These are phyloP conservation scores for Phalaenopsis aphrodite DNA, from an alignment of 106 monocot genomes.

Conservation along the genomic window DNA sequence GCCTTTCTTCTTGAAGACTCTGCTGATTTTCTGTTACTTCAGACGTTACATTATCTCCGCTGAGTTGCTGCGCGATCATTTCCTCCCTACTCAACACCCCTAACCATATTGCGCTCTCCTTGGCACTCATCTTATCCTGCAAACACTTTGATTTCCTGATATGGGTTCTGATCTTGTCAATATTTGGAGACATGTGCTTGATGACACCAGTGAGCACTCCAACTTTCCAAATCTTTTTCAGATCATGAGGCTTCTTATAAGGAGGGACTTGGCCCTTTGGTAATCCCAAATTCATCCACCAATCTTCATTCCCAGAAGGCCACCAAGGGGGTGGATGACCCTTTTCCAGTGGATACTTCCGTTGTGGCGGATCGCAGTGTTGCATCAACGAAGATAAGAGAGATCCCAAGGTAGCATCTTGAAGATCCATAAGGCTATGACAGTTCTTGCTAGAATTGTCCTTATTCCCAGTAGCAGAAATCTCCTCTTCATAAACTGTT, in stretches of 20 bases:
- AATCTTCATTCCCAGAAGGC: conserved; percentile 86
- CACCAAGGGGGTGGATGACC: conserved; percentile 90
- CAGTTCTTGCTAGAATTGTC: conserved; percentile 33
- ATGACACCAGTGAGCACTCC: conserved; percentile 87
- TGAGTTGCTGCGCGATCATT: conserved; percentile 17
- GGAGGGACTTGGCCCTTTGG: conserved; percentile 44
- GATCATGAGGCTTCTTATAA: conserved; percentile 93
- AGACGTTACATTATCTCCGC: conserved; percentile 41
- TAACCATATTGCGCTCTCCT: conserved; percentile 91
- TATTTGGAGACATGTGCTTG: conserved; percentile 97
- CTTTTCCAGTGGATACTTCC: conserved; percentile 85
- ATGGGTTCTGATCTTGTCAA: conserved; percentile 72
- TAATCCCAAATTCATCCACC: conserved; percentile 74
- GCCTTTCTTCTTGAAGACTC: conserved; percentile 30
- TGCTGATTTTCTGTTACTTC: conserved; percentile 47
- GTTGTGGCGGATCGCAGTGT: conserved; percentile 85
- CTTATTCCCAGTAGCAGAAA: conserved; percentile 33
- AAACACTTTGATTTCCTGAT: conserved; percentile 91
- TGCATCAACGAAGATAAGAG: conserved; percentile 94
- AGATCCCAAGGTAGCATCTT: conserved; percentile 96
- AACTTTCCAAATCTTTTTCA: conserved; percentile 96
- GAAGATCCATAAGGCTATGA: conserved; percentile 69
- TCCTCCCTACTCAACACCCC: conserved; percentile 75
- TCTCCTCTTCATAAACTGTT: conserved; percentile 72
- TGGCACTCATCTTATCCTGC: conserved; percentile 98